Base-by-base conservation (phyloP, 768 basidiomycete species). In the Psilocybe cyanescens region DNA sequence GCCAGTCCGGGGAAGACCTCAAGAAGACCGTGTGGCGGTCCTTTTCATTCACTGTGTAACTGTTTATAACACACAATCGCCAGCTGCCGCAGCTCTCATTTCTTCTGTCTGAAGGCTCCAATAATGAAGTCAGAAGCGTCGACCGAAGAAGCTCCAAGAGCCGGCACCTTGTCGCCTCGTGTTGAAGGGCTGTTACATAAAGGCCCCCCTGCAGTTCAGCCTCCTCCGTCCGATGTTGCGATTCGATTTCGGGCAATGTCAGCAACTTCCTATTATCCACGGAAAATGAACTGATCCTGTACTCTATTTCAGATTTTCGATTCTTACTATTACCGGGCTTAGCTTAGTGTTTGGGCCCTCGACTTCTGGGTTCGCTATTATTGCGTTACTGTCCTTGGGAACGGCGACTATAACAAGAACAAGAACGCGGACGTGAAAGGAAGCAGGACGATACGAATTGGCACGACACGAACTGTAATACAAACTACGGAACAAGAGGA, bases 131-230 rank as follows among this genome's bases (percentile, higher is more conserved):
- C 51, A 53, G 51, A 53, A 53, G 51, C 31, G 17, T 14, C 12
- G n/a, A 14, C 16, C 50, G 14, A 51, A 30, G 30, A 51, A 31
- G 50, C 51, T 37, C 30, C 33, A 37, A 11, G 51, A n/a, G 8
- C 51, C 51, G 51, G 51, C 51, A 33, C 51, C 33, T 53, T 53
- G 14, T 14, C 19, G 51, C 51, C 51, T 53, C 51, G 51, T 53
- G 51, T 53, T 53, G 31, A 53, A 37, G n/a, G 51, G 51, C 29
- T 35, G 51, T 53, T 53, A 53, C 51, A 53, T 53, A 53, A 53
- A 53, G 12, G 17, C 1, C 0, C 33, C 33, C 12, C 33, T 37
- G 8, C n/a, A 19, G 47, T 1, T 24, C 9, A 14, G 8, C 30
- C 3, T 29, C 28, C n/a, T 37, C 33, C 19, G 24, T n/a, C 33